phyloP scores from a whole-genome alignment of 2,329 filamentous ascomycete genomes.

The Rosellinia necatrix region DNA sequence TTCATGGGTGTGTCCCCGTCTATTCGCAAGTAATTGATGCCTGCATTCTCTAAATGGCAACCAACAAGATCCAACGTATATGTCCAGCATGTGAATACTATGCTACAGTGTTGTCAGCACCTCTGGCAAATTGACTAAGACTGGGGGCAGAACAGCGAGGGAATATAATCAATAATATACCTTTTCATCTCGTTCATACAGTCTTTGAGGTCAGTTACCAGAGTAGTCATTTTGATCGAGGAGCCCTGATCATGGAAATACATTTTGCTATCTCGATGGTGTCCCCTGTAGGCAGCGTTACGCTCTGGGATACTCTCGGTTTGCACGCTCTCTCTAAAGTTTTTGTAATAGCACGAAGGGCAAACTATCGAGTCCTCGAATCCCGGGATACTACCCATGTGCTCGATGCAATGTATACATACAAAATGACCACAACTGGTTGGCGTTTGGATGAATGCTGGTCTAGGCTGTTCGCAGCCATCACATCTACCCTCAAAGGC shows the following conservation, averaged over 20 bases:
- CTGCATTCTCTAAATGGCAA: slow-evolving; percentile 35
- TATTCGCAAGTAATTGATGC: slow-evolving; percentile 45
- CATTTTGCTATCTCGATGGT: slow-evolving; percentile 18
- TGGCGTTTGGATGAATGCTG: slow-evolving; percentile 31
- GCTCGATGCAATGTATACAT: slow-evolving; percentile 40
- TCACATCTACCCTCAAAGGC: slow-evolving; percentile 35
- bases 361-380: slow-evolving; percentile 24
- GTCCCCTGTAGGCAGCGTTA: background rate
- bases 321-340: background rate
- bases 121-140: too few species aligned
- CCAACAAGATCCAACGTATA: slow-evolving; percentile 46
- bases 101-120: slow-evolving; percentile 37
- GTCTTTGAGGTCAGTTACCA: slow-evolving; percentile 40
- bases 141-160: too few species aligned
- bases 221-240: slow-evolving; percentile 42
- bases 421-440: slow-evolving; percentile 40
- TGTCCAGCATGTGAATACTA: slow-evolving; percentile 54
- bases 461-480: slow-evolving; percentile 43
- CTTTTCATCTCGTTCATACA: slow-evolving; percentile 36
- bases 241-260: slow-evolving; percentile 38
- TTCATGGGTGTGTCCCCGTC: slow-evolving; percentile 48
- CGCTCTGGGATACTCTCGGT: background rate
- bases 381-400: slow-evolving; percentile 7
- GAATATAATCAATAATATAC: too few species aligned
- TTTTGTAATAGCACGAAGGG: slow-evolving; percentile 30